Base-by-base conservation (phyloP, 306 rosid genomes). In the Macrotyloma uniflorum region DNA sequence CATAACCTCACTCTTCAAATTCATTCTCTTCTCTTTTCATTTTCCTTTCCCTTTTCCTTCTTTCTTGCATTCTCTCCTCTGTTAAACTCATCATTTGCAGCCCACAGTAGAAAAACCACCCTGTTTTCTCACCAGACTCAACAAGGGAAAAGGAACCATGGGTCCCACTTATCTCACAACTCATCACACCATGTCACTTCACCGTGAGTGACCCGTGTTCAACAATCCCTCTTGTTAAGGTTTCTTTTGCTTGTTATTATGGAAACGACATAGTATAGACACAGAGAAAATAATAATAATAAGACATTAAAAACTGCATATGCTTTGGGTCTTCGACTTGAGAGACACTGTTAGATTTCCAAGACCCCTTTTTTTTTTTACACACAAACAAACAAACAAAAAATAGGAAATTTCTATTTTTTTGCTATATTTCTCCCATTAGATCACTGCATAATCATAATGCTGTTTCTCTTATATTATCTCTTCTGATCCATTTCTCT, bases 381-480 rank as follows among this genome's bases (percentile, higher is more conserved):
- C 59, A 35, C 50, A 47, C 46, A 67, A 67, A 66, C 63, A 35
- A 47, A 64, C 67, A 72, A 50, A 75, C 16, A 20, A 65, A 50
- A 7, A 16, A 8, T 6, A 67, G 15, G 10, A 19, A 18, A 19
- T 10, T 18, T 0, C 11, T 30, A 11, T 6, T 50, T 8, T 78
- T 30, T 54, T 23, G 65, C 69, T 18, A 11, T 59, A 49, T 61
- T 81, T 78, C 38, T 30, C 28, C 45, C 72, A 16, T 74, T 72
- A 81, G 43, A 70, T 54, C 77, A 72, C 40, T 69, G 64, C 64
- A 80, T 79, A 62, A 51, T 26, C 67, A 78, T 77, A 49, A 75
- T 72, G 81, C 47, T 83, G 79, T 70, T 70, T 38, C 76, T 81
- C 76, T 75, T 20, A 16, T 63, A 58, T 72, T 67, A 81, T 70